Evolutionary conservation across 345 rosid species (phyloP).

Genomic region (Nephelium lappaceum): DNA sequence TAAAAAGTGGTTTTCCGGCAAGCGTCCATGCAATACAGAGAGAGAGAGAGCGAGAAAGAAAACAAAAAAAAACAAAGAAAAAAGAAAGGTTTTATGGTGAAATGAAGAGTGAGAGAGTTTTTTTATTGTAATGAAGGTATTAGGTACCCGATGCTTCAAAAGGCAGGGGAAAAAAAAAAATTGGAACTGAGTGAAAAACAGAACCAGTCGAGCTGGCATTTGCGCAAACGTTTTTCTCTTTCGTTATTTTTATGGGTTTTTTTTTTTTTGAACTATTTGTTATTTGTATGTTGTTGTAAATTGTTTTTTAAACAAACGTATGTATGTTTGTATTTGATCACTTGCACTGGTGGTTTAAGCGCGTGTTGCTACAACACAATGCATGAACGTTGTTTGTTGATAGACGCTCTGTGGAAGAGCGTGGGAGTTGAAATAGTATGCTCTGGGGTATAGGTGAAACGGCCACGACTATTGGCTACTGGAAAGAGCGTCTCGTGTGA

Average conservation of each 20-base stretch:
- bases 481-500: not conserved
- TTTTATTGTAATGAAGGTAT: slow-evolving; percentile 3
- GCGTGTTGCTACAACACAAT: not conserved
- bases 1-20: slow-evolving; percentile 37
- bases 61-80: not conserved
- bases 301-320: no score
- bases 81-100: not conserved
- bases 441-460: not conserved
- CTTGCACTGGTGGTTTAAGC: not conserved
- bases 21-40: slow-evolving; percentile 37
- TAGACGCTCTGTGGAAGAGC: not conserved
- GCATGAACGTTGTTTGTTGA: no score
- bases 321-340: not conserved
- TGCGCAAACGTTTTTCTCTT: slow-evolving; percentile 22
- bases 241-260: not conserved
- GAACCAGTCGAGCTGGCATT: slow-evolving; percentile 24
- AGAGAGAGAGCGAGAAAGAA: not conserved
- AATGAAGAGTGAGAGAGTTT: not conserved
- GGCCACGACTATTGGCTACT: not conserved
- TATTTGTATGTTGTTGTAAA: not conserved
- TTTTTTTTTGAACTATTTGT: no score
- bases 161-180: not conserved
- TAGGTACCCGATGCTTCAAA: slow-evolving; percentile 27
- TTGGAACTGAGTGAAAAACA: slow-evolving; percentile 25
- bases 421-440: not conserved